phyloP scores from a whole-genome alignment of 306 rosid genomes.

The Quercus suber region DNA sequence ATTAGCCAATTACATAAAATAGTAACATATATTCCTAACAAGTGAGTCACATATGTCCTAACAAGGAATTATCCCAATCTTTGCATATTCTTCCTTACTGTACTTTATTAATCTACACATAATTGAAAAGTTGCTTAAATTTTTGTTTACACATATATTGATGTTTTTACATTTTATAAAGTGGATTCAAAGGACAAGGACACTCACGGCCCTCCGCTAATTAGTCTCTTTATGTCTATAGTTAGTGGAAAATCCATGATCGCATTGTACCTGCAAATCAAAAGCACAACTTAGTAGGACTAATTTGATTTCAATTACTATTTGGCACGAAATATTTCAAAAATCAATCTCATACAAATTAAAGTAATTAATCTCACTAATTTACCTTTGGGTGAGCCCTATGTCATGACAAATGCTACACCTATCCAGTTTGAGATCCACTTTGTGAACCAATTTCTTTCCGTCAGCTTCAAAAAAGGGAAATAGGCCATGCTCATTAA shows the following conservation, averaged over 20 bases:
- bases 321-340: too few species aligned
- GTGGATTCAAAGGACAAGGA: not conserved
- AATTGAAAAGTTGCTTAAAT: not conserved
- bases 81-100: conserved; percentile 31
- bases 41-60: not conserved
- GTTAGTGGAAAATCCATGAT: conserved; percentile 37
- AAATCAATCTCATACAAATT: not conserved
- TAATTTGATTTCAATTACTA: not conserved
- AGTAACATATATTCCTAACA: too few species aligned
- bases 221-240: conserved; percentile 28
- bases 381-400: conserved; percentile 46
- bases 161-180: not conserved
- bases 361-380: not conserved
- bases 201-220: conserved; percentile 40
- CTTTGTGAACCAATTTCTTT: conserved; percentile 33
- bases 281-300: not conserved
- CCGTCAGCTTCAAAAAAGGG: conserved; percentile 39
- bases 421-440: conserved; percentile 36
- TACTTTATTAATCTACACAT: conserved; percentile 33
- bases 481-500: not conserved
- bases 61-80: conserved; percentile 54
- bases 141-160: not conserved
- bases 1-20: too few species aligned
- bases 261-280: conserved; percentile 30
- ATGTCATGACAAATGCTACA: conserved; percentile 46